Conservation (phyloP, 805 yeast species). For the Wickerhamomyces bovis region DNA sequence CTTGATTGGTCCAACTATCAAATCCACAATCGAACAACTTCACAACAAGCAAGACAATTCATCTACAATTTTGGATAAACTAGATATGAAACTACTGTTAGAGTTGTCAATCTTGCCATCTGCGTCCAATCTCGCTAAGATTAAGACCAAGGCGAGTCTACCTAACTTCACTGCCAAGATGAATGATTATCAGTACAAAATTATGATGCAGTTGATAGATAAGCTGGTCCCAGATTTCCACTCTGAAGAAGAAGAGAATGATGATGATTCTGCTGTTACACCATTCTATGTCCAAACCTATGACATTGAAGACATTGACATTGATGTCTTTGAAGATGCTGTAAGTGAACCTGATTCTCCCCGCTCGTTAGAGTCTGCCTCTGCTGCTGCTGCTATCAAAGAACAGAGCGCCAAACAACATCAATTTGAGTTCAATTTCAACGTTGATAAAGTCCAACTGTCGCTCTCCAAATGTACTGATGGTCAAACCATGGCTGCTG, state of each 20-base stretch:
- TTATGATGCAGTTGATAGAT: slow-evolving; percentile 73
- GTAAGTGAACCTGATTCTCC: background rate
- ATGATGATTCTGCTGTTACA: slow-evolving; percentile 27
- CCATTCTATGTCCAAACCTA: slow-evolving; percentile 12
- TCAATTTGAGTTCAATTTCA: slow-evolving; percentile 64
- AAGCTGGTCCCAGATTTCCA: slow-evolving; percentile 51
- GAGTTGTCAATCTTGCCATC: slow-evolving; percentile 85
- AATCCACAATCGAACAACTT: slow-evolving; percentile 69
- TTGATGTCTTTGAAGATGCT: slow-evolving; percentile 1
- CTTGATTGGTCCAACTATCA: slow-evolving; percentile 76
- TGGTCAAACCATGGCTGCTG: slow-evolving; percentile 52
- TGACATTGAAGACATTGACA: background rate
- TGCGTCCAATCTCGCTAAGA: slow-evolving; percentile 64
- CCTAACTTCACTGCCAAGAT: slow-evolving; percentile 67
- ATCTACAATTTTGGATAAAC: slow-evolving; percentile 65
- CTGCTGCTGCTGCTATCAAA: background rate
- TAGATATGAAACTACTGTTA: slow-evolving; percentile 65
- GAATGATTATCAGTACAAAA: slow-evolving; percentile 87
- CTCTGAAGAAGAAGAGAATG: slow-evolving; percentile 22
- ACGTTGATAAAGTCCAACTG: slow-evolving; percentile 56
- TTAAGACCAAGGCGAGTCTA: slow-evolving; percentile 70
- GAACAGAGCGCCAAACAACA: slow-evolving; percentile 40
- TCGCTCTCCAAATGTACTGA: slow-evolving; percentile 65
- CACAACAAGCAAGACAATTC: slow-evolving; percentile 35
- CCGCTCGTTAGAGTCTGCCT: slow-evolving; percentile 1